A percentile compares a stretch with the other conserved stretches of the same genome.
Conservation (phyloP, 768 basidiomycete genomes). For the Boletus rufocinnamomeus region DNA sequence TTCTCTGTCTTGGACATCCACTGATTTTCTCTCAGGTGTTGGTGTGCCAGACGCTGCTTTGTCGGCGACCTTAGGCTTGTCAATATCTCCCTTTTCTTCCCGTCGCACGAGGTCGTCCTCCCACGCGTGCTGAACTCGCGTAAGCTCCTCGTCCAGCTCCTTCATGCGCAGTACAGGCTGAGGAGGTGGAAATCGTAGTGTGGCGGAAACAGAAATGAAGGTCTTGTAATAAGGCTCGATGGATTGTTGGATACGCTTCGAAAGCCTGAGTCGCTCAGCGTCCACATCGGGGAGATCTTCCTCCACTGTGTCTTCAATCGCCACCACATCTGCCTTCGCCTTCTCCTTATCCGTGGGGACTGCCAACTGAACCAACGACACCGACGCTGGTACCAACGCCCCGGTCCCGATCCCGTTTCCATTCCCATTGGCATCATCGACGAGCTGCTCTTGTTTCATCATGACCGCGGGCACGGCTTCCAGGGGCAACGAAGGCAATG, state of each 20-base stretch:
- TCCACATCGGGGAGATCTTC: conserved; percentile 68
- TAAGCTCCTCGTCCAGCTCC: conserved; percentile 79
- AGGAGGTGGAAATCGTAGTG: conserved; percentile 89
- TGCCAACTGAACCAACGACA: conserved; percentile 28
- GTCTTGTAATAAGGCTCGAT: conserved; percentile 83
- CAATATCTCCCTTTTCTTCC: conserved; percentile 58
- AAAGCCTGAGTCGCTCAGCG: conserved; percentile 65
- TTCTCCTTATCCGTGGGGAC: conserved; percentile 23
- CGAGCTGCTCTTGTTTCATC: conserved; percentile 30
- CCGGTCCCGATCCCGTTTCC: conserved; percentile 16
- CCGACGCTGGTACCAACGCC: conserved; percentile 22
- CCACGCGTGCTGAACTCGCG: conserved; percentile 69
- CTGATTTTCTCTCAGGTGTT: conserved; percentile 29
- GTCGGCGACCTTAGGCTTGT: conserved; percentile 15
- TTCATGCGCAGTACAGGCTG: conserved; percentile 87
- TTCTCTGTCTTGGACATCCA: conserved; percentile 34
- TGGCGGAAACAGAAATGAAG: conserved; percentile 92
- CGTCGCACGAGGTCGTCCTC: conserved; percentile 83
- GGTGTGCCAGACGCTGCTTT: conserved; percentile 31
- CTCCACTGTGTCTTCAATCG: conserved; percentile 35
- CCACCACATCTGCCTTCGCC: conserved; percentile 8
- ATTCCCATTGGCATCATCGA: conserved; percentile 26
- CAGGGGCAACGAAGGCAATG: conserved; percentile 62
- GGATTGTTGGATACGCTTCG: conserved; percentile 76
- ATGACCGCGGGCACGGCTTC: conserved; percentile 59